phyloP scores from a whole-genome alignment of 2,329 filamentous ascomycete species.

The Colletotrichum paranaense region DNA sequence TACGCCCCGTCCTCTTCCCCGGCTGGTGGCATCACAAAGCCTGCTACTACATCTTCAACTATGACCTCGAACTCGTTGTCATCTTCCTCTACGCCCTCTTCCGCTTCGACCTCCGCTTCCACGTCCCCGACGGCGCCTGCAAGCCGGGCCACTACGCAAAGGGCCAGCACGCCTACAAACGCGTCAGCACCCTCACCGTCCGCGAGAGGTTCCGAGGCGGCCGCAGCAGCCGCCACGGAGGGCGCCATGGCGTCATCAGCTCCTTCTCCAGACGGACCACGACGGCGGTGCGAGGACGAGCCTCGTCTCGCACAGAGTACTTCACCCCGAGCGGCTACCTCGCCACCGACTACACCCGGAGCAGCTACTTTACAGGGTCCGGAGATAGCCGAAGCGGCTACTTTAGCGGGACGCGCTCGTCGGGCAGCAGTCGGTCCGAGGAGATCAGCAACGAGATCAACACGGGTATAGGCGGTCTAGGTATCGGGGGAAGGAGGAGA shows the following conservation, averaged over 20 bases:
- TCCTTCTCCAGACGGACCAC: neutral
- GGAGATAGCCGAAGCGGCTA: neutral
- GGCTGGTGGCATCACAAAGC: slow-evolving; percentile 79
- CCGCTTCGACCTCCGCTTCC: slow-evolving; percentile 81
- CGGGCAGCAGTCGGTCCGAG: neutral
- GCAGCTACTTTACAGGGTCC: neutral
- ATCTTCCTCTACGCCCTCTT: slow-evolving; percentile 73
- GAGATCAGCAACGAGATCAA: slow-evolving; percentile 10
- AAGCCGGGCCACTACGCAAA: slow-evolving; percentile 63
- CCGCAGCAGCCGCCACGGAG: neutral
- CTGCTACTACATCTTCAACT: slow-evolving; percentile 85
- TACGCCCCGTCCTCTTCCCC: slow-evolving; percentile 58
- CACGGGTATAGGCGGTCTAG: neutral
- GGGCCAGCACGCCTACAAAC: slow-evolving; percentile 26
- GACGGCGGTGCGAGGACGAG: neutral
- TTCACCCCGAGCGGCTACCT: slow-evolving; percentile 9
- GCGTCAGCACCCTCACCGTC: slow-evolving; percentile 26
- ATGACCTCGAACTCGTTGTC: slow-evolving; percentile 77
- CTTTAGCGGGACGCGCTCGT: neutral
- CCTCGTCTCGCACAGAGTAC: slow-evolving; percentile 7
- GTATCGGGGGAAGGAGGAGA: neutral
- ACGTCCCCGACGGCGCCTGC: slow-evolving; percentile 68
- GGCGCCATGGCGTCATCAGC: neutral
- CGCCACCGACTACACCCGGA: neutral
- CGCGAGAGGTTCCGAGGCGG: neutral